Conservation (phyloP, 768 basidiomycete genomes). For the Rhodotorula babjevae region DNA sequence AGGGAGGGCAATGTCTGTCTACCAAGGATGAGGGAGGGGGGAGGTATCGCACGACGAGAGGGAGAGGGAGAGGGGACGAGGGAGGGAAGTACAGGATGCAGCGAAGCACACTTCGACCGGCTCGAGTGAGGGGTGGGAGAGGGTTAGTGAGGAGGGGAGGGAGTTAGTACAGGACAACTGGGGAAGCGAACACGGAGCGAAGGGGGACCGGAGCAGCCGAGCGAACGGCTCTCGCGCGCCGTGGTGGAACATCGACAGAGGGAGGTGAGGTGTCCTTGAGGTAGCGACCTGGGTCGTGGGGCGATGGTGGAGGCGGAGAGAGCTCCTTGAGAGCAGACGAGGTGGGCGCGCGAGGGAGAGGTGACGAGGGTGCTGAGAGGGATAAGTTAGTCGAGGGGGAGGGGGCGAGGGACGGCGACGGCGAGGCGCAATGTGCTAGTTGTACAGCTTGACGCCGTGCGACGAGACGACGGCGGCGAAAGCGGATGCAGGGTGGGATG, state of each 20-base stretch:
- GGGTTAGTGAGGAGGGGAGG: not conserved
- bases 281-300: not conserved
- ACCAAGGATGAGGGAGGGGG: not conserved
- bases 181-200: not conserved
- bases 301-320: not conserved
- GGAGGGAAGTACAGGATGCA: conserved; percentile 5
- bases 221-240: conserved; percentile 12
- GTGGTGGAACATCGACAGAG: not conserved
- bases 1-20: not conserved
- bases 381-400: conserved; percentile 11
- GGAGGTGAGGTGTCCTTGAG: not conserved
- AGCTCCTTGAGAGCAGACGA: conserved; percentile 12
- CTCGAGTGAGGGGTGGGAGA: not conserved
- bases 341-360: not conserved
- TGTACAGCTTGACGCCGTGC: not conserved
- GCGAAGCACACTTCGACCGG: conserved; percentile 10
- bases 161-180: not conserved
- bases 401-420: not conserved
- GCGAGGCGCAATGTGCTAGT: not conserved
- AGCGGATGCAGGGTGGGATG: not conserved
- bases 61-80: not conserved
- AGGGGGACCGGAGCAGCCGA: conserved; percentile 9
- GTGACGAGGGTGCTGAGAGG: not conserved
- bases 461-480: not conserved
- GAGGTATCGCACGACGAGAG: conserved; percentile 2